Conservation (phyloP, 331 rosid species). For the Arachis monticola region DNA sequence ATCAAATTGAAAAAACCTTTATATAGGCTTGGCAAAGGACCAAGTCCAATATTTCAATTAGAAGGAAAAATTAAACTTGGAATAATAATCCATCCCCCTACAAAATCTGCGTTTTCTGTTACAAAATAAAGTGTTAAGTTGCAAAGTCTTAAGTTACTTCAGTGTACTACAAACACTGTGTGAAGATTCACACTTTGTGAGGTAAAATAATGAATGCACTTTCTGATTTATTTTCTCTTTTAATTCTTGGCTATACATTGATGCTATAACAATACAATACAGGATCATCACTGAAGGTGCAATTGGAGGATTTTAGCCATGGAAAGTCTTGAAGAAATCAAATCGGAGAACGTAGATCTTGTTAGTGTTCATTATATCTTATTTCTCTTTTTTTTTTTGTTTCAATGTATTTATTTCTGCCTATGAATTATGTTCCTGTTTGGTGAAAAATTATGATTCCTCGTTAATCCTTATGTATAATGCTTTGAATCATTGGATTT, state of each 20-base stretch:
- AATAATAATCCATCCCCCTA: not conserved
- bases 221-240: not conserved
- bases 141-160: not conserved
- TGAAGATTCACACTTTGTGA: not conserved
- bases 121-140: not conserved
- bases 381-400: not conserved
- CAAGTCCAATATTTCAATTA: not conserved
- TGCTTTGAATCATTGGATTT: not conserved
- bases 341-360: slow-evolving; percentile 69
- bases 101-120: not conserved
- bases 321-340: slow-evolving; percentile 60
- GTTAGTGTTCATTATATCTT: slow-evolving; percentile 43
- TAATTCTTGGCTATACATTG: not conserved
- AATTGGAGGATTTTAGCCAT: not conserved
- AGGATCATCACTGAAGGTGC: not conserved
- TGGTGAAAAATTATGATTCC: not conserved
- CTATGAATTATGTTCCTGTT: not conserved
- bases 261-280: not conserved
- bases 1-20: no score
- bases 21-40: not conserved
- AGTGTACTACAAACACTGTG: not conserved
- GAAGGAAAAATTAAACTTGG: not conserved
- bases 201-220: not conserved
- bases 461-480: not conserved
- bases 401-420: no score